phyloP scores from a whole-genome alignment of 108 stramenopile genomes.

The Stephanodiscus triporus region DNA sequence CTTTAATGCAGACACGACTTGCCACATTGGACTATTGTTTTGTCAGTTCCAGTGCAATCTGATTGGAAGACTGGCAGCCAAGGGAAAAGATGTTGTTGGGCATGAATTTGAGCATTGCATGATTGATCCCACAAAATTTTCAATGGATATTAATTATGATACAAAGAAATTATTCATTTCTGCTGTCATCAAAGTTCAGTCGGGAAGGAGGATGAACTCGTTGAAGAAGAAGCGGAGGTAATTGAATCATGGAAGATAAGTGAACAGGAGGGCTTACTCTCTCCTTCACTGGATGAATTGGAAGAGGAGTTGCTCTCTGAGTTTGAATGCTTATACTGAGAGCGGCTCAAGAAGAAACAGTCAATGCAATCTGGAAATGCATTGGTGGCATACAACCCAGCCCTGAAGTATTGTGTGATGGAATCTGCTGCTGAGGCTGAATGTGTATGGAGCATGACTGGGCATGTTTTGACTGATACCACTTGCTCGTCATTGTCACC shows the following conservation, averaged over 20 bases:
- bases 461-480: not conserved
- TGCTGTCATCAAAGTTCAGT: conserved; percentile 1
- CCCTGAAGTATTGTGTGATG: not conserved
- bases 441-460: not conserved
- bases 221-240: not conserved
- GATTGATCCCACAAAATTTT: not conserved
- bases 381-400: not conserved
- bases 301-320: not conserved
- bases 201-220: not conserved
- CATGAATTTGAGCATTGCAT: no score
- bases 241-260: not conserved
- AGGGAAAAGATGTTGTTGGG: not conserved
- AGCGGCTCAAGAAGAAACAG: not conserved
- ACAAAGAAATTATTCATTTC: not conserved
- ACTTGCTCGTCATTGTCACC: not conserved
- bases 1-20: not conserved
- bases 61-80: not conserved
- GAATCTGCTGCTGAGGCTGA: not conserved
- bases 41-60: conserved; percentile 2
- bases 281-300: not conserved
- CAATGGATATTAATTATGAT: not conserved
- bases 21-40: conserved; percentile 1
- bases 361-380: not conserved
- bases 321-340: no score
- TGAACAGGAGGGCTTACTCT: not conserved